Base-by-base conservation (phyloP, 352 stramenopile species). In the Aphanomyces invadans region DNA sequence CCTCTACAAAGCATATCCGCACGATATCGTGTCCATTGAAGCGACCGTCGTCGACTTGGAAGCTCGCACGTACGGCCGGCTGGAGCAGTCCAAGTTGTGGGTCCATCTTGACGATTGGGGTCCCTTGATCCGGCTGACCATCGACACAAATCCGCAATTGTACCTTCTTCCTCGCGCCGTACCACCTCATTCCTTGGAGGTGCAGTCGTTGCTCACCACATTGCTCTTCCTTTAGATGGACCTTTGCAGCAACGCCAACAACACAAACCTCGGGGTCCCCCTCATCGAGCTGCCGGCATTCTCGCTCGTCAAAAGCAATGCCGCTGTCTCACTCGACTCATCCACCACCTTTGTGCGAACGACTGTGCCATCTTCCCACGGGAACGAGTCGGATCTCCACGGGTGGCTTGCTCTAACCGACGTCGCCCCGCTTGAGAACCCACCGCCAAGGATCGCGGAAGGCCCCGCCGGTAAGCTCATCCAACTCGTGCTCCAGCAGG, bases 1-100 rank as follows among this genome's bases (percentile, higher is more conserved):
- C 29, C 49, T 57, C 49, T 57, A 57, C 49, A 57, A 57, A 57
- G 49, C 49, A 12, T 57, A 57, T n/a, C 49, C 49, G 29, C 36
- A 28, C 19, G 49, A 57, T n/a, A 26, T 57, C 7, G 19, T 57
- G 19, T 57, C 49, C 17, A 57, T 57, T 26, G 49, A 57, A 57
- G 49, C 49, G 4, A 57, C 49, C 12, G 36, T 57, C 19, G 21
- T n/a, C 21, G 49, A 57, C 25, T 12, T 19, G 7, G 19, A 29
- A n/a, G 4, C 21, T 29, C 25, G 25, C 25, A 57, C 36, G 49
- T 62, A 48, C 26, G 53, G 29, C 17, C 53, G 53, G 7, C 32
- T 62, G 25, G 53, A 62, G 36, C 36, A 29, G 25, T 48, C 53
- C 4, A 62, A 44, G 29, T 15, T 48, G 28, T 62, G 53, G 53